phyloP scores from a whole-genome alignment of 306 rosid genomes.

The Dalbergia cultrata region DNA sequence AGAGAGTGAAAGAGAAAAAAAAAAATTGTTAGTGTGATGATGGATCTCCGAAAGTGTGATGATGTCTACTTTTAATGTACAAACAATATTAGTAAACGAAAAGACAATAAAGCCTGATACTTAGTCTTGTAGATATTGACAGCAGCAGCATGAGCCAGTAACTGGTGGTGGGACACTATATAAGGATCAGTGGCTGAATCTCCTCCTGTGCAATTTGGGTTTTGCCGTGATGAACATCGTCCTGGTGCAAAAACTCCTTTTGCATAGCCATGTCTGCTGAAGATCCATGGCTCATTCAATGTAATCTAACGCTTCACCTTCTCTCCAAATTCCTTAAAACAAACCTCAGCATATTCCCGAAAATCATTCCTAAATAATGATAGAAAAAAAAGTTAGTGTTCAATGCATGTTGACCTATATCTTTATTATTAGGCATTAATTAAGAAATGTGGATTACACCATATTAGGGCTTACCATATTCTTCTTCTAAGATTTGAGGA shows the following conservation, averaged over 20 bases:
- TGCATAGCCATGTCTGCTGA: constrained; percentile 32
- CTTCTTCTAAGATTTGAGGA: constrained; percentile 65
- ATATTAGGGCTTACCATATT: constrained; percentile 50
- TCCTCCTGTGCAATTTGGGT: constrained; percentile 54
- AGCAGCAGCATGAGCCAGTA: constrained; percentile 68
- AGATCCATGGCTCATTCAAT: constrained; percentile 46
- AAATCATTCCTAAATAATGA: constrained; percentile 40
- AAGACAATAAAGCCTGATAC: constrained; percentile 48
- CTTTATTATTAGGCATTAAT: neutral
- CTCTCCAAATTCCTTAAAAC: constrained; percentile 53
- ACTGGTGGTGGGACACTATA: constrained; percentile 57
- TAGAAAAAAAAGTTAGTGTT: neutral
- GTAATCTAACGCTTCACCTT: constrained; percentile 52
- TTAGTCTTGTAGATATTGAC: constrained; percentile 51
- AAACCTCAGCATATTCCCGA: constrained; percentile 42
- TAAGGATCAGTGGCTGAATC: constrained; percentile 68
- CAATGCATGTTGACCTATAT: neutral
- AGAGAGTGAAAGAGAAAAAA: too few species aligned
- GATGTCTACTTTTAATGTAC: too few species aligned
- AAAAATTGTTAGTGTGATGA: too few species aligned
- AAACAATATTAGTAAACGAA: too few species aligned
- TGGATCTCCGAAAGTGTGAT: too few species aligned
- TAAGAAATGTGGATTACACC: constrained; percentile 51
- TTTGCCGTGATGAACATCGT: constrained; percentile 60
- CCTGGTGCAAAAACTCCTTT: constrained; percentile 7